Conservation (phyloP, 2,329 filamentous ascomycete genomes). For the Emergomyces orientalis region DNA sequence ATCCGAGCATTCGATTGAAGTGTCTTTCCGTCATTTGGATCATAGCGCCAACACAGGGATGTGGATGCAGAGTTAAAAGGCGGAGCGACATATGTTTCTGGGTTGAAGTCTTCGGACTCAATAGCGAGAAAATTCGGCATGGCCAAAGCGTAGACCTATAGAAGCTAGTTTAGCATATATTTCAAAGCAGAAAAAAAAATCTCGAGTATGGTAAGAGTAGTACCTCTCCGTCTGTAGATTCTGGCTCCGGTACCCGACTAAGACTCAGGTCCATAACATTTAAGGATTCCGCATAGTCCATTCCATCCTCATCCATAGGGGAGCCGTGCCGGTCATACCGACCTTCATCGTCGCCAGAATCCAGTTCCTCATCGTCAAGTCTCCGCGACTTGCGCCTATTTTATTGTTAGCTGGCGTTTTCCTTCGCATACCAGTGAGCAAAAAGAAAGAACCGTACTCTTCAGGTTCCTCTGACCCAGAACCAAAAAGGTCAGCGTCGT, state of each 20-base stretch:
- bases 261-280: constrained; percentile 48
- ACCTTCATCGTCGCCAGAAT: constrained; percentile 54
- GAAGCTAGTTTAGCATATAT: constrained; percentile 9
- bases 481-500: constrained; percentile 39
- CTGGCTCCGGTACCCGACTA: constrained; percentile 48
- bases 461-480: constrained; percentile 37
- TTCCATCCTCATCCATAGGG: constrained; percentile 37
- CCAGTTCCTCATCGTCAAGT: constrained; percentile 53
- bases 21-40: constrained; percentile 47
- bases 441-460: constrained; percentile 22
- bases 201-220: constrained; percentile 15
- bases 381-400: constrained; percentile 33
- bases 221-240: constrained; percentile 38
- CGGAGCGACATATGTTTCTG: constrained; percentile 52
- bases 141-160: constrained; percentile 52
- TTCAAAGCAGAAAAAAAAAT: constrained; percentile 4
- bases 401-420: constrained; percentile 7
- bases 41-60: constrained; percentile 57
- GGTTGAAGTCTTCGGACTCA: constrained; percentile 52
- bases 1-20: constrained; percentile 58
- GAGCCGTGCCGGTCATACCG: constrained; percentile 45
- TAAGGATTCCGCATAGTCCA: constrained; percentile 39
- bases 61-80: constrained; percentile 55
- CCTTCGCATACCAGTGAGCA: background rate
- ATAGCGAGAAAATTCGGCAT: constrained; percentile 55